These are phyloP conservation scores for Trypanosoma congolense DNA, from an alignment of 208 protist species.

Conservation along the genomic window DNA sequence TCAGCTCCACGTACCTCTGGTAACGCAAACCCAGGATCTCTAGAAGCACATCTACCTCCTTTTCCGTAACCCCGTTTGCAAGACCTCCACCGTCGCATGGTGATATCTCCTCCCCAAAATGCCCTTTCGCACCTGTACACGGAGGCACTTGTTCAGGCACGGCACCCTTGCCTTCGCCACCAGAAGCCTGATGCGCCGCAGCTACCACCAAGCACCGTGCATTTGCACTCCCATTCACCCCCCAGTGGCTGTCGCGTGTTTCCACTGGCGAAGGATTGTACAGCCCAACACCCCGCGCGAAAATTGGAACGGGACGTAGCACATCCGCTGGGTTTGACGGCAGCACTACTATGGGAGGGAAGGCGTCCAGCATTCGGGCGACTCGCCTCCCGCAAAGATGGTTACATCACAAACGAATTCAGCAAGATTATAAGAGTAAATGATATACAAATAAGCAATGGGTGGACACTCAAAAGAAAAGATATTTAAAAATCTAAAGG, in stretches of 20 bases:
- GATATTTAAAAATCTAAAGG: too few species aligned
- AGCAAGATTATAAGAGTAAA: background rate
- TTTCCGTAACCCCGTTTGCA: conserved; percentile 8
- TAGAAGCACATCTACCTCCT: conserved; percentile 39
- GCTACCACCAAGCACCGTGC: too few species aligned
- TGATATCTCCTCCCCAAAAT: too few species aligned
- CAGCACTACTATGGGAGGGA: conserved; percentile 20
- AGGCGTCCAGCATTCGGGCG: conserved; percentile 15
- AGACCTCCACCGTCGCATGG: background rate
- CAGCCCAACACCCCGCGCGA: conserved; percentile 8
- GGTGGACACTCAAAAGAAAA: too few species aligned
- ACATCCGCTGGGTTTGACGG: conserved; percentile 12
- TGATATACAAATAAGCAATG: background rate
- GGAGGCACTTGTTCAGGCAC: too few species aligned
- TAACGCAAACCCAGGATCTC: conserved; percentile 33
- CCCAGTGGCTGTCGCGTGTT: background rate
- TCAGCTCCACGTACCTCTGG: conserved; percentile 39
- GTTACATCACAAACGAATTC: background rate
- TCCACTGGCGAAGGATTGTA: conserved; percentile 1
- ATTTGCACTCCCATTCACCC: too few species aligned
- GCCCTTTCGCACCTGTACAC: too few species aligned
- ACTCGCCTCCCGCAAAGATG: background rate
- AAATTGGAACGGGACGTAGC: conserved; percentile 13
- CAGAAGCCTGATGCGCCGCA: too few species aligned
- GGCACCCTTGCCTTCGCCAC: too few species aligned